Base-by-base conservation (phyloP, 2,329 filamentous ascomycete genomes). In the Pyricularia grisea region DNA sequence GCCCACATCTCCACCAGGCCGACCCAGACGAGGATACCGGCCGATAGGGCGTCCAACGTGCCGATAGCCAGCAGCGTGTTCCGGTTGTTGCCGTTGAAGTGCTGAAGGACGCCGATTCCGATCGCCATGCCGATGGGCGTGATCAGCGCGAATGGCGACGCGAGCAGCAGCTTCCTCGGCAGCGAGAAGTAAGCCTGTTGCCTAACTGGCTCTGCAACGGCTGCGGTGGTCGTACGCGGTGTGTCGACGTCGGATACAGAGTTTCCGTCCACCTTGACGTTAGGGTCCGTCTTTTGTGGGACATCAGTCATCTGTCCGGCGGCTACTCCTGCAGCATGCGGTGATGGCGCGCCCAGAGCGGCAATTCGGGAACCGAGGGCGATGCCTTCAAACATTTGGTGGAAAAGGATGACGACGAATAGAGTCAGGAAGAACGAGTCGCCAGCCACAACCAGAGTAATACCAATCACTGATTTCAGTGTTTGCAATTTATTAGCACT, bases 111-210 rank as follows among this genome's bases (percentile, higher is more conserved):
- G 2, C 90, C 90, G 42, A 93, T 88, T 0, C 92, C 91, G 70
- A 94, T 93, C 0, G 88, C 90, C 91, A 94, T 94, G 12, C 91
- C 92, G 33, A 92, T 80, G 0, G 91, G 91, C 0, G 91, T 94
- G 68, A 92, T 87, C 30, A 93, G 79, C 0, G 90, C 85, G 73
- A 93, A 94, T 0, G 84, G 82, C 1, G 77, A 72, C 0, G 85
- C 90, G 79, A 94, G 87, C 14, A 87, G 71, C 2, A 88, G 78
- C 75, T 92, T 90, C 71, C 82, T 81, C 70, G 73, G 72, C 74
- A 82, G 76, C 10, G 79, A 76, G 33, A 84, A 72, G 20, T 67
- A 55, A 14, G 73, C 67, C 66, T 61, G 69, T 36, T 36, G 33
- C 5, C 33, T 36, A 11, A 14, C 33, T 12, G 33, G 12, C 68